phyloP scores from a whole-genome alignment of 1,139 yeast genomes.

The Debaryomyces sp. region DNA sequence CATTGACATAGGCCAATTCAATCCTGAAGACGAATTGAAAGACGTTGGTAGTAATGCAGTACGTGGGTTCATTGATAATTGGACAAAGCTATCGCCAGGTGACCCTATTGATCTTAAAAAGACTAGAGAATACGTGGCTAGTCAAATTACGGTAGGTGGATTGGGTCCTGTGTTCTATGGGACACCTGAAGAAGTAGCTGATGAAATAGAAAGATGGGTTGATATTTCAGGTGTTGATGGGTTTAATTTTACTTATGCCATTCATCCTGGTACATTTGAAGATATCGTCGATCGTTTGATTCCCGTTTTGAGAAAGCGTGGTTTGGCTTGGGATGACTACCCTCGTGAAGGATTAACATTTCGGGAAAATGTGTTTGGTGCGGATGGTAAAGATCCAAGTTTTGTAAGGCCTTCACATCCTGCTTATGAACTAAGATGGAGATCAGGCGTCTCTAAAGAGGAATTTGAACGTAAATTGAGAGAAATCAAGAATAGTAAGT shows the following conservation, averaged over 20 bases:
- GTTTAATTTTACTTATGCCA: constrained; percentile 31
- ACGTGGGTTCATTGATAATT: constrained; percentile 29
- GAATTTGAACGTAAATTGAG: constrained; percentile 30
- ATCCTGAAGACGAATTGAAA: constrained; percentile 30
- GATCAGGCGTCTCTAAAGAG: constrained; percentile 35
- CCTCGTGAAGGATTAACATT: constrained; percentile 25
- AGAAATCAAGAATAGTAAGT: not conserved
- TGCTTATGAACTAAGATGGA: constrained; percentile 44
- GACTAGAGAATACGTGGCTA: constrained; percentile 29
- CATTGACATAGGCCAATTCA: constrained; percentile 33
- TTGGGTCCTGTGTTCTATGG: constrained; percentile 31
- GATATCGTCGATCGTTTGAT: constrained; percentile 30
- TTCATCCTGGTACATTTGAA: constrained; percentile 30
- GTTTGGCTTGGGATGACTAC: constrained; percentile 31
- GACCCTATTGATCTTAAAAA: constrained; percentile 26
- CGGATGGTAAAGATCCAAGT: constrained; percentile 24
- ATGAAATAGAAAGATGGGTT: constrained; percentile 33
- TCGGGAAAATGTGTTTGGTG: constrained; percentile 31
- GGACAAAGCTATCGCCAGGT: constrained; percentile 34
- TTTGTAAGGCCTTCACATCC: constrained; percentile 34
- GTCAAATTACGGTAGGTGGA: constrained; percentile 33
- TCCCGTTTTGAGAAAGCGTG: constrained; percentile 29
- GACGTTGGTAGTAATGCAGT: constrained; percentile 33
- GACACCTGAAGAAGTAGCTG: constrained; percentile 27
- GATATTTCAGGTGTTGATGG: constrained; percentile 33